These are phyloP conservation scores for Heterobasidion irregulare DNA, from an alignment of 1,284 basidiomycete species.

Conservation along the genomic window DNA sequence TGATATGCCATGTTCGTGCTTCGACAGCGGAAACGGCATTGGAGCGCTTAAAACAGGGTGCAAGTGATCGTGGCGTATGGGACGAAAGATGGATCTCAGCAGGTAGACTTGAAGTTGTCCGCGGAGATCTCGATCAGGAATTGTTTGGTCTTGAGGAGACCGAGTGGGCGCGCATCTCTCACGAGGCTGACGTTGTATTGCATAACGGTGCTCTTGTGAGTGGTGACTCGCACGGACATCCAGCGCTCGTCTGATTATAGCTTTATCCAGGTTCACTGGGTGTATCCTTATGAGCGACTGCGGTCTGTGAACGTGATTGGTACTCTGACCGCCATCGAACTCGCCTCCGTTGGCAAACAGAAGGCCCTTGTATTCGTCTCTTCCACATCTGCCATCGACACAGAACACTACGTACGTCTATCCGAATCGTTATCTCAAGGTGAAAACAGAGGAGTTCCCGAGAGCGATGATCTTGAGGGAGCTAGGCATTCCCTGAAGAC, in stretches of 20 bases:
- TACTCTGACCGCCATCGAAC: conserved; percentile 77
- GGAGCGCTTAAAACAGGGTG: conserved; percentile 66
- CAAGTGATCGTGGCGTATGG: conserved; percentile 89
- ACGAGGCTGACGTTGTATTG: conserved; percentile 79
- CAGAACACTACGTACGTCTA: conserved; percentile 82
- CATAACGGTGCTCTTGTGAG: conserved; percentile 95
- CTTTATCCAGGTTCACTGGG: conserved; percentile 83
- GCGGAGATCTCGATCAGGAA: conserved; percentile 81
- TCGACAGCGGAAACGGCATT: conserved; percentile 58
- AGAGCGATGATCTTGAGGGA: conserved; percentile 88
- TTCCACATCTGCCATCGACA: conserved; percentile 90
- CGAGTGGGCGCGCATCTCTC: conserved; percentile 64
- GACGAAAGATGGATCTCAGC: conserved; percentile 76
- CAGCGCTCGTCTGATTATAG: background rate
- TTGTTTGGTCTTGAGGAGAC: conserved; percentile 67
- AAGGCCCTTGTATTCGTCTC: conserved; percentile 91
- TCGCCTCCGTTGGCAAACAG: conserved; percentile 69
- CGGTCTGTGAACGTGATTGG: conserved; percentile 88
- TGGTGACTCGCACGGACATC: conserved; percentile 3
- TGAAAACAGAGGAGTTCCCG: conserved; percentile 64
- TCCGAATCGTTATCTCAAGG: conserved; percentile 62
- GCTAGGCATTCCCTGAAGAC: conserved; percentile 73
- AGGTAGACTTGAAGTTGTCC: conserved; percentile 73
- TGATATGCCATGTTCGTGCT: conserved; percentile 88
- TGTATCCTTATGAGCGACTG: conserved; percentile 94